Conservation (phyloP, 768 basidiomycete genomes). For the Leucosporidium yakuticum region DNA sequence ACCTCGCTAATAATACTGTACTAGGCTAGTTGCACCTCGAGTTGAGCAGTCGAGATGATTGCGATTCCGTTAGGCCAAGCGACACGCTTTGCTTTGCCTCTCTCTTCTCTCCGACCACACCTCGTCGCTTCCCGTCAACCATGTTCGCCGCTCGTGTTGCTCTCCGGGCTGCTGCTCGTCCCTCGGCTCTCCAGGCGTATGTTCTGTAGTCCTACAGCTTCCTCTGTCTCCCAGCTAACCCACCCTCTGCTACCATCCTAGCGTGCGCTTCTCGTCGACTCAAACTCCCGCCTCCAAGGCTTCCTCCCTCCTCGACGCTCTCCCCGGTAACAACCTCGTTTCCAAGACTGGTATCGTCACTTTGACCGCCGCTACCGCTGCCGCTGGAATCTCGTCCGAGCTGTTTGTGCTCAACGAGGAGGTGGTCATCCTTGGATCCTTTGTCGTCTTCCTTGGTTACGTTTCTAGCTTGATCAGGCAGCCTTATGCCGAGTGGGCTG, state of each 20-base stretch:
- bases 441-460: conserved; percentile 35
- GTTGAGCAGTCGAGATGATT: too few species aligned
- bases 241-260: background rate
- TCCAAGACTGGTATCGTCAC: conserved; percentile 92
- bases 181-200: too few species aligned
- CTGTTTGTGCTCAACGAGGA: conserved; percentile 98
- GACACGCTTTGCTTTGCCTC: too few species aligned
- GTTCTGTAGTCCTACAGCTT: too few species aligned
- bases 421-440: conserved; percentile 73
- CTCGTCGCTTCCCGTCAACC: too few species aligned
- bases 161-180: too few species aligned
- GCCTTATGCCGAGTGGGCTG: conserved; percentile 90
- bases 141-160: too few species aligned
- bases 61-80: too few species aligned
- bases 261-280: conserved; percentile 29
- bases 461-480: conserved; percentile 51
- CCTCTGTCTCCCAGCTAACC: background rate
- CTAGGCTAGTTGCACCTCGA: too few species aligned
- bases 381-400: conserved; percentile 51
- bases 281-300: conserved; percentile 47
- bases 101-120: too few species aligned
- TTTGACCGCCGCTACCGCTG: conserved; percentile 50
- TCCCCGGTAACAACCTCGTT: conserved; percentile 69
- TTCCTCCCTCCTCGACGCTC: conserved; percentile 78
- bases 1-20: too few species aligned